Evolutionary conservation across 768 basidiomycete genomes (phyloP), one percentile per base, ranked within the genome.

Genomic region (Boletellus emodensis): DNA sequence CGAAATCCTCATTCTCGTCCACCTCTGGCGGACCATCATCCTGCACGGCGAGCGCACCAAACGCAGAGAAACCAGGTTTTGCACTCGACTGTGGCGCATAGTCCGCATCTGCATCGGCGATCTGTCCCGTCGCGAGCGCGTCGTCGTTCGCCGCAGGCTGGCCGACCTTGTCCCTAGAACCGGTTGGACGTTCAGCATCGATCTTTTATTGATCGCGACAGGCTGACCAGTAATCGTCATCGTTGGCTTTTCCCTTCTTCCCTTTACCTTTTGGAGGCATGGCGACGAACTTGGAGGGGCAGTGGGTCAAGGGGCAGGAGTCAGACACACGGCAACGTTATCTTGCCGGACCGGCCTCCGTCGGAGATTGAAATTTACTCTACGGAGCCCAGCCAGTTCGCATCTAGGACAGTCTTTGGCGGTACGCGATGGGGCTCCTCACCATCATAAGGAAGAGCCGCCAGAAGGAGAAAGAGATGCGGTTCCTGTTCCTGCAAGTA

Each of bases 401-500:
- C 5, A 7, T 26, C 24, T 26, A 1, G 24, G 24, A 26, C 24
- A 26, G 3, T 3, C 24, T 24, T 6, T 6, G 24, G 24, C 32
- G 18, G 40, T 34, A 40, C 43, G 40, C 49, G 13, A 94, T 95
- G 94, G 96, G 95, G 1, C 80, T 99, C 37, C 82, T 98, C 52
- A 96, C 96, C 6, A 92, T 98, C 67, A 98, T 99, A 57, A 77
- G 96, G 49, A 99, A 99, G 74, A 94, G 94, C 61, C 77, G 94
- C 37, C 84, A 84, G 67, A 98, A 97, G 67, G 94, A 96, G 70
- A 87, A 84, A 68, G 94, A 97, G 67, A 97, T 98, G 90, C 82
- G 95, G 30, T 79, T 98, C 47, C 77, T 99, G 42, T 98, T 98
- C 72, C 83, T 95, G 91, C 90, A 67, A 53, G 81, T 26, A 26